Base-by-base conservation (phyloP, 306 rosid species). In the Prunus padus region DNA sequence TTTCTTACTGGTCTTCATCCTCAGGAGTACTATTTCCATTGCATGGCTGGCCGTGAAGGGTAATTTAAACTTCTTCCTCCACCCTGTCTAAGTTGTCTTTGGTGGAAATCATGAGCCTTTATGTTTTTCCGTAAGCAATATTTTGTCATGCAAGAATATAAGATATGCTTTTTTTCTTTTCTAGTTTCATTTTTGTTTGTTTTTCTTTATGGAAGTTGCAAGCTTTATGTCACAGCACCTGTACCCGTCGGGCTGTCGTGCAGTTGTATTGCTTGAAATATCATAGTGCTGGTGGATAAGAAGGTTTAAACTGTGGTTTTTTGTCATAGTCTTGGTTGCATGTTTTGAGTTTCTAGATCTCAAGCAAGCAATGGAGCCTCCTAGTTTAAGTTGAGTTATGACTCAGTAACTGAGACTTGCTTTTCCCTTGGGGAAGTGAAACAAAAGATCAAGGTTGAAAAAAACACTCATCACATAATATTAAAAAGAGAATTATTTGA, bases 21-120 rank as follows among this genome's bases (percentile, higher is more conserved):
- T 20, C 97, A 92, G 82, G 98, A 95, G 80, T 95, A 86, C 79
- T 95, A 95, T 87, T 95, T 95, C 72, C 98, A 95, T 79, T 95
- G 97, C 80, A 95, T 95, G 98, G 97, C 97, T 68, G 97, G 98
- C 69, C 97, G 98, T 82, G 98, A 92, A 89, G 97, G 97, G 98
- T 92, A 92, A 84, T 66, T 19, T 23, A 40, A 52, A 60, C 49
- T 84, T 66, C 76, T 61, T 14, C 70, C 51, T 69, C 64, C 63
- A 45, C 66, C 64, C 76, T 60, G 11, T 63, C 52, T 20, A 59
- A 9, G 11, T 18, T 71, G 20, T 76, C 46, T 63, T 63, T 33
- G 13, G 46, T 15, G 9, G 68, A 33, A 63, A 63, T 28, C 40
- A 61, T 61, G n/a, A 18, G 16, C 47, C 45, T 63, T 16, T 31